Percentiles rank a stretch among this genome's conserved stretches.
Conservation (phyloP, 371 early-diverging fungal genomes). For the Lichtheimia ornata region DNA sequence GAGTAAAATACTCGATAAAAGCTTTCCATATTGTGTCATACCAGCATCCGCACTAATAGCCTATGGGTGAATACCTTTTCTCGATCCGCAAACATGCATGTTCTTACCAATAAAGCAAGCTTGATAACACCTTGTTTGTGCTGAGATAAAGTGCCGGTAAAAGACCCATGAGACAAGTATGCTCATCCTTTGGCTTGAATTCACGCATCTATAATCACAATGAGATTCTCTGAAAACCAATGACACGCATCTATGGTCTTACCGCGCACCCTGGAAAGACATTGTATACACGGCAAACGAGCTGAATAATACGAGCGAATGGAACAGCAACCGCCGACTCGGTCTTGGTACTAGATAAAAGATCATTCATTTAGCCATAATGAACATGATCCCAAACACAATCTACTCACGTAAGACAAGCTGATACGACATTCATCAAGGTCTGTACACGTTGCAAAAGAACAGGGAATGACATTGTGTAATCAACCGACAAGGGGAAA, state of each 20-base stretch:
- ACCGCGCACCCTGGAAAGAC: constrained; percentile 48
- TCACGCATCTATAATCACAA: constrained; percentile 20
- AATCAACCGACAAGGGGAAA: constrained; percentile 31
- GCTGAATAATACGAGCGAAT: constrained; percentile 38
- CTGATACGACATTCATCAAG: constrained; percentile 33
- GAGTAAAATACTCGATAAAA: constrained; percentile 41
- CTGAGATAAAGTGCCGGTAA: constrained; percentile 42
- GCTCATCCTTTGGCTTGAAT: constrained; percentile 23
- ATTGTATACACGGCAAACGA: constrained; percentile 50
- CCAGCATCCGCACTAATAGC: constrained; percentile 37
- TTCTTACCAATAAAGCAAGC: constrained; percentile 43
- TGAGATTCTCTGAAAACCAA: background rate
- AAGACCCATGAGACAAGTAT: constrained; percentile 37
- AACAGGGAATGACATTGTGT: constrained; percentile 40
- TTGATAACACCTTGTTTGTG: constrained; percentile 39
- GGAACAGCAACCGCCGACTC: constrained; percentile 42
- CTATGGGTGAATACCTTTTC: background rate
- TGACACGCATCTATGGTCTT: constrained; percentile 9
- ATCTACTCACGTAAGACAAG: constrained; percentile 39
- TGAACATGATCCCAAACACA: background rate
- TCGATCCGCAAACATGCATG: background rate
- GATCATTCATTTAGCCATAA: background rate
- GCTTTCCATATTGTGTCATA: constrained; percentile 35
- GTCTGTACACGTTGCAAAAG: constrained; percentile 36
- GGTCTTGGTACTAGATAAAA: constrained; percentile 29